Evolutionary conservation across 345 rosid species (phyloP), one percentile per base, ranked within the genome.

Genomic region (Populus alba): DNA sequence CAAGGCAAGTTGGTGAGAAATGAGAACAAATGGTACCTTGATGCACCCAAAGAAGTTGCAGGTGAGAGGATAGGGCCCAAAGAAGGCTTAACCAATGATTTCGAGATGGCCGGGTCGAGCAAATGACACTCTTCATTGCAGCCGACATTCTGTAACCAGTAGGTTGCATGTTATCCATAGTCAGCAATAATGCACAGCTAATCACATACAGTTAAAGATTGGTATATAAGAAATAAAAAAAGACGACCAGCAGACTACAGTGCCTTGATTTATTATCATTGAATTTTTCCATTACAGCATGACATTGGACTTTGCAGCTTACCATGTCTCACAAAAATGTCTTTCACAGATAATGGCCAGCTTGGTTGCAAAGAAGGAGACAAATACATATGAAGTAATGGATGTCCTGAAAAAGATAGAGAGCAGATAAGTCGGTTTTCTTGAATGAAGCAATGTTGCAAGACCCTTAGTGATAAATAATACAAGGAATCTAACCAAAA

Each of bases 21-120:
- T 55, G 39, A 77, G 78, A 27, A 23, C 25, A 67, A 49, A 73
- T 78, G 31, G 38, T 80, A 88, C 92, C 90, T 82, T 77, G 85
- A 87, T 72, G 78, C 71, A 75, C 82, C n/a, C 70, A 89, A 91
- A 79, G 91, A 81, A 74, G 90, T 87, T 23, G 86, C 87, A 70
- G 91, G 88, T 7, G 82, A 79, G 72, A 71, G 45, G 51, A 85
- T 79, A 51, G 85, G 84, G 63, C 79, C 89, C 75, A 75, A 68
- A 33, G 87, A 84, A 85, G 87, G 84, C 65, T 83, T 70, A 74
- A 73, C 71, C 79, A 76, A 66, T 37, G 87, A 66, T 76, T 74
- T 67, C 23, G 87, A 35, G 85, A 79, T 57, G 84, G 81, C 67
- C 74, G 85, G 81, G 71, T 76, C 62, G 88, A 66, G 86, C 68